phyloP scores from a whole-genome alignment of 2,329 filamentous ascomycete species.

The Mollisiaceae sp. region DNA sequence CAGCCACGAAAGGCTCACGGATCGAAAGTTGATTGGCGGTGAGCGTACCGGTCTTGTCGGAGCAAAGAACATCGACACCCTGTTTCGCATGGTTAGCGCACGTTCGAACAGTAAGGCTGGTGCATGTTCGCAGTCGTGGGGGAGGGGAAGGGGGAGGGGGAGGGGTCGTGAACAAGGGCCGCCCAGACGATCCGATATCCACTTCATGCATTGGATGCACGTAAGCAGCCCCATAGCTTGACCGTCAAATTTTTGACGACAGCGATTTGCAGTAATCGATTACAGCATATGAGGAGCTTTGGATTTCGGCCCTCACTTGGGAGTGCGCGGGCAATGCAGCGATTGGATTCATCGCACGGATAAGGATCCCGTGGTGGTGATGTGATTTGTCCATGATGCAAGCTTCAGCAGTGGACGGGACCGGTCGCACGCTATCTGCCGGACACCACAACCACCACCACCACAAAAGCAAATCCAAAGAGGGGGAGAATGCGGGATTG shows the following conservation, averaged over 20 bases:
- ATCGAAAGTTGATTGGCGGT: constrained; percentile 78
- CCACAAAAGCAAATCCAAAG: constrained; percentile 2
- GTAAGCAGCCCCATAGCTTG: constrained; percentile 5
- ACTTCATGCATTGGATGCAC: constrained; percentile 10
- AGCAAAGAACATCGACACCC: constrained; percentile 79
- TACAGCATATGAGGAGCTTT: not conserved
- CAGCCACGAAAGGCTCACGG: constrained; percentile 76
- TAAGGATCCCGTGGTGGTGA: not conserved
- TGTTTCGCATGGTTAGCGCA: constrained; percentile 26
- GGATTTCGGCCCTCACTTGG: not conserved
- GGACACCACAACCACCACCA: constrained; percentile 13
- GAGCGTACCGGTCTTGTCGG: constrained; percentile 81
- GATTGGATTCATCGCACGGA: constrained; percentile 3
- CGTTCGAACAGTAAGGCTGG: constrained; percentile 5
- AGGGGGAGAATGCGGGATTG: not conserved
- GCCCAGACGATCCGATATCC: constrained; percentile 2
- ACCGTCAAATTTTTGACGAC: not conserved
- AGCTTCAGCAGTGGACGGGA: constrained; percentile 13
- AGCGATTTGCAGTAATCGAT: not conserved
- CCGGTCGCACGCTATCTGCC: constrained; percentile 20
- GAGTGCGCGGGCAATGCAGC: constrained; percentile 9
- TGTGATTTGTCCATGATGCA: constrained; percentile 11
- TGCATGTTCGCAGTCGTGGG: not conserved
- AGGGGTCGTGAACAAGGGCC: constrained; percentile 1
- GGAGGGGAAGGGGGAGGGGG: constrained; percentile 2